Evolutionary conservation across 768 basidiomycete genomes (phyloP).

Genomic region (Brasilioporus rufonigricans): DNA sequence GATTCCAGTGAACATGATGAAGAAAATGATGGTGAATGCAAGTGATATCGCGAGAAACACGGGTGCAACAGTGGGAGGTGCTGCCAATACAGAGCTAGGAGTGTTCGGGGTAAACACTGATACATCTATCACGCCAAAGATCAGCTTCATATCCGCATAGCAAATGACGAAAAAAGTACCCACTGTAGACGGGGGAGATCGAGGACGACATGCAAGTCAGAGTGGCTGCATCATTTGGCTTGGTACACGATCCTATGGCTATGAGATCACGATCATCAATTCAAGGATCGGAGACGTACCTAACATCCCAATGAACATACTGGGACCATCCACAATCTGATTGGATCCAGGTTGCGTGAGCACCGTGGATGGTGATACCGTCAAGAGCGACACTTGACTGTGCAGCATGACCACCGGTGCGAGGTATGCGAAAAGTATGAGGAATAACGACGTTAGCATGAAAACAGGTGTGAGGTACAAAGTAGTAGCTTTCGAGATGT

Average conservation of each 20-base stretch:
- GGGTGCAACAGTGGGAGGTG: slow-evolving; percentile 60
- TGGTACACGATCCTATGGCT: slow-evolving; percentile 63
- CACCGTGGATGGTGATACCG: slow-evolving; percentile 54
- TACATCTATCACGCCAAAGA: slow-evolving; percentile 45
- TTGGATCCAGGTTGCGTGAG: slow-evolving; percentile 36
- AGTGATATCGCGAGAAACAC: slow-evolving; percentile 63
- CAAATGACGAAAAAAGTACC: slow-evolving; percentile 15
- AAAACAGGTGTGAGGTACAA: slow-evolving; percentile 68
- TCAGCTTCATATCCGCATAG: neutral
- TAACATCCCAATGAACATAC: slow-evolving; percentile 61
- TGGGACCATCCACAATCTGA: slow-evolving; percentile 59
- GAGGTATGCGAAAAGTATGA: slow-evolving; percentile 66
- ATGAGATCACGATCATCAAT: neutral
- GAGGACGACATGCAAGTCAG: slow-evolving; percentile 57
- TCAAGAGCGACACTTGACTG: slow-evolving; percentile 60
- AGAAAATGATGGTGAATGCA: slow-evolving; percentile 56
- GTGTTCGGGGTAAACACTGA: slow-evolving; percentile 57
- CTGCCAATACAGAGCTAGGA: slow-evolving; percentile 53
- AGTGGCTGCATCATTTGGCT: slow-evolving; percentile 43
- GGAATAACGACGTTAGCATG: slow-evolving; percentile 61
- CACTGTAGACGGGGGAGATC: slow-evolving; percentile 62
- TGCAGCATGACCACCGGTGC: slow-evolving; percentile 62
- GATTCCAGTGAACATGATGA: slow-evolving; percentile 61
- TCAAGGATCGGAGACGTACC: slow-evolving; percentile 40
- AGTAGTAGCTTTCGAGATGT: slow-evolving; percentile 64